Evolutionary conservation across 768 basidiomycete species (phyloP), one percentile per base, ranked within the genome.

Genomic region (Galerina marginata): DNA sequence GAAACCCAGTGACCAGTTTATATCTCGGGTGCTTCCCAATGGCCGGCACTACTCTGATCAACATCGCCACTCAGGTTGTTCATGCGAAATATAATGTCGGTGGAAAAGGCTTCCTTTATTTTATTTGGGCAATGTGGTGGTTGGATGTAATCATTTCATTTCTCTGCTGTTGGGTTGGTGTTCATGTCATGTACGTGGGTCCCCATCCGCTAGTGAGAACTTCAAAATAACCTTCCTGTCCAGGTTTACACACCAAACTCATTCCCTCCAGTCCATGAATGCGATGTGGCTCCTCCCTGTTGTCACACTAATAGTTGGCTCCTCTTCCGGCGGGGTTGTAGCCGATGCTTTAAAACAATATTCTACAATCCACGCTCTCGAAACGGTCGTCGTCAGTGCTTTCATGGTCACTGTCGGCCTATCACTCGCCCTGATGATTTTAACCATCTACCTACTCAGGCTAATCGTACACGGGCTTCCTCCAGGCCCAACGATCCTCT

Each of bases 261-360:
- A 92, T 67, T 72, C 84, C 0, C 66, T 87, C 5, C 75, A 81
- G 44, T 68, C 74, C 1, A 83, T 92, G 81, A 86, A 86, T 0
- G 74, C 87, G 23, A 71, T 79, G 20, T 93, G 91, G 91, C 76
- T 93, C 7, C 85, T 93, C 33, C 92, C 92, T 0, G 83, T 91
- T 10, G 88, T 93, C 3, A 85, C 91, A 0, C 79, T 89, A 14
- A 82, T 90, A 45, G 92, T 93, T 68, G 85, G 83, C 1, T 80
- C 89, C 0, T 88, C 92, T 1, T 78, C 86, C 0, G 91, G 91
- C 1, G 88, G 82, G 0, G 71, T 87, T 43, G 71, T 93, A 23
- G 84, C 86, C 0, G 66, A 72, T 2, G 76, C 85, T 3, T 69
- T 93, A 4, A 62, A 77, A 9, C 59, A 73, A 9, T 77, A 81